Evolutionary conservation across 2,329 filamentous ascomycete genomes (phyloP).

Genomic region (Beauveria australis): DNA sequence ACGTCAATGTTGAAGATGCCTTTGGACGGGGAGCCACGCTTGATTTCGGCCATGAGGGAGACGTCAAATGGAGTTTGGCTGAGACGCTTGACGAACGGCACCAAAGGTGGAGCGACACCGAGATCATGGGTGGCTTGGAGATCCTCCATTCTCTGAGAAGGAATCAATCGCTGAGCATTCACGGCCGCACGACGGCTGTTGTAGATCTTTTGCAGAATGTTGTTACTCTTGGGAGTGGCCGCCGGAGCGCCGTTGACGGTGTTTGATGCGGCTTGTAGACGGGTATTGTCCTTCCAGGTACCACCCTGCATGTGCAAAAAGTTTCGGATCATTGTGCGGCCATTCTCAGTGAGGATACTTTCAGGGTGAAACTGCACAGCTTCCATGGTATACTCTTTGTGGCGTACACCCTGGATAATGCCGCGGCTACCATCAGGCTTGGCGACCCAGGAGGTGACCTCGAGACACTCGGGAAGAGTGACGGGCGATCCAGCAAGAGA

Average conservation of each 20-base stretch:
- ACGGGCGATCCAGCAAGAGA: slow-evolving; percentile 87
- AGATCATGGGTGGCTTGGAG: slow-evolving; percentile 81
- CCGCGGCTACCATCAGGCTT: slow-evolving; percentile 69
- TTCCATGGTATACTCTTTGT: slow-evolving; percentile 86
- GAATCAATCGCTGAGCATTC: slow-evolving; percentile 71
- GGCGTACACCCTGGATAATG: slow-evolving; percentile 93
- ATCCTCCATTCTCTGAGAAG: slow-evolving; percentile 74
- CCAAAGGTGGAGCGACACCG: slow-evolving; percentile 73
- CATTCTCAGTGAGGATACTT: slow-evolving; percentile 87
- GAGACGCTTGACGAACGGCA: slow-evolving; percentile 72
- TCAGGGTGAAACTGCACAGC: slow-evolving; percentile 98
- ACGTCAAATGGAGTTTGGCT: slow-evolving; percentile 77
- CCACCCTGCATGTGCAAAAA: slow-evolving; percentile 83
- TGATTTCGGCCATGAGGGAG: slow-evolving; percentile 95
- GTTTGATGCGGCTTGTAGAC: slow-evolving; percentile 33
- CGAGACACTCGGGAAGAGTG: slow-evolving; percentile 75
- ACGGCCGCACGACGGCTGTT: slow-evolving; percentile 69
- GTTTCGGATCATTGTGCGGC: slow-evolving; percentile 83
- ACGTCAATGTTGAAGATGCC: slow-evolving; percentile 84
- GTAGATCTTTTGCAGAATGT: slow-evolving; percentile 89
- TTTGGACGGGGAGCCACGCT: slow-evolving; percentile 92
- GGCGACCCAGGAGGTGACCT: slow-evolving; percentile 84
- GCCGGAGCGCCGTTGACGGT: slow-evolving; percentile 20
- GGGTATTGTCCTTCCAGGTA: slow-evolving; percentile 78
- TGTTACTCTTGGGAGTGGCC: slow-evolving; percentile 53